phyloP scores from a whole-genome alignment of 23 red algal genomes.

The Gracilaria domingensis region DNA sequence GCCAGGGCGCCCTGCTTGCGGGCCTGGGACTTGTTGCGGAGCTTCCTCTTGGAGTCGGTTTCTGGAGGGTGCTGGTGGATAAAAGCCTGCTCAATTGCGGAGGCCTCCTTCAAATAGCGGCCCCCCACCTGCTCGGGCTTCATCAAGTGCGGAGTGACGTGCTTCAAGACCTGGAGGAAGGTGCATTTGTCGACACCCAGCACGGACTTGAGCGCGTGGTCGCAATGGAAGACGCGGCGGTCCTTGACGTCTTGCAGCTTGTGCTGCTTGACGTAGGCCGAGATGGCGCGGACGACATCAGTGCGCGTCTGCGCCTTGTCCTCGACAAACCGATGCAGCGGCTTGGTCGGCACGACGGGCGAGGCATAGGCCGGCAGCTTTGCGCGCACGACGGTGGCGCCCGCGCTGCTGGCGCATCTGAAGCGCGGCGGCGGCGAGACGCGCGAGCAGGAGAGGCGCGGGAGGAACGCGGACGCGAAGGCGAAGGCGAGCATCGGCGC shows the following conservation, averaged over 20 bases:
- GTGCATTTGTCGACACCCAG: slow-evolving; percentile 61
- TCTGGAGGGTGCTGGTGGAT: background rate
- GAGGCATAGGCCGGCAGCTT: slow-evolving; percentile 28
- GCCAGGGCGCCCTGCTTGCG: slow-evolving; percentile 11
- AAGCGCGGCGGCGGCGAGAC: background rate
- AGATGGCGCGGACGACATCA: slow-evolving; percentile 47
- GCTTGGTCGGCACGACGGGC: slow-evolving; percentile 44
- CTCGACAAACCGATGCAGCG: slow-evolving; percentile 49
- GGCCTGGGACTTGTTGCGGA: background rate
- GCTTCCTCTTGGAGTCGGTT: slow-evolving; percentile 1
- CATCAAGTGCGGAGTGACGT: slow-evolving; percentile 57
- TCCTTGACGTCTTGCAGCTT: slow-evolving; percentile 67
- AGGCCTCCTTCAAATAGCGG: slow-evolving; percentile 41
- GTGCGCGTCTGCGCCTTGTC: slow-evolving; percentile 63
- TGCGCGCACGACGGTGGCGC: background rate
- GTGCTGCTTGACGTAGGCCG: slow-evolving; percentile 65
- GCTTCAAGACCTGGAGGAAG: slow-evolving; percentile 66
- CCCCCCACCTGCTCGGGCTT: slow-evolving; percentile 57
- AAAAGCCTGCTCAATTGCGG: slow-evolving; percentile 10
- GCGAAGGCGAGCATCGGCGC: background rate
- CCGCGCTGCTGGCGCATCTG: background rate
- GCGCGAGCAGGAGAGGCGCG: background rate
- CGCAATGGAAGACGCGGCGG: slow-evolving; percentile 54
- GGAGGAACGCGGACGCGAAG: background rate
- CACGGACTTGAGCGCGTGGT: slow-evolving; percentile 50